Evolutionary conservation across 2,329 filamentous ascomycete genomes (phyloP).

Genomic region (Dothideomycetes sp.): DNA sequence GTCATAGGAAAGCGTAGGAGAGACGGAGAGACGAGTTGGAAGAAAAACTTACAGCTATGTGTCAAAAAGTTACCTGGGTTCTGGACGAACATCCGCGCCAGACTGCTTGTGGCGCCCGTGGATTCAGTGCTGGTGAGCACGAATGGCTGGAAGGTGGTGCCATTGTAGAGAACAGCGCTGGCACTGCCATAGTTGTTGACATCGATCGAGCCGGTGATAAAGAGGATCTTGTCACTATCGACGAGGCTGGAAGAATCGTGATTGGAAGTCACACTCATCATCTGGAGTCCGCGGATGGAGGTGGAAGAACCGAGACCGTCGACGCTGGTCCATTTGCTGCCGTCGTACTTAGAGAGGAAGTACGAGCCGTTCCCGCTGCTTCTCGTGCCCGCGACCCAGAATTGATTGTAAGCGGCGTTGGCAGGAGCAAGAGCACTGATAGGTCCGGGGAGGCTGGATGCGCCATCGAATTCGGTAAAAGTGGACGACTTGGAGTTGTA

Average conservation of each 20-base stretch:
- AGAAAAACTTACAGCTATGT: conserved; percentile 43
- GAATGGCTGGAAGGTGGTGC: conserved; percentile 66
- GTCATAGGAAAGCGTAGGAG: conserved; percentile 3
- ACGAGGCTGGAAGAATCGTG: conserved; percentile 58
- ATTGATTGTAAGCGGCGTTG: conserved; percentile 56
- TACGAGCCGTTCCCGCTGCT: conserved; percentile 50
- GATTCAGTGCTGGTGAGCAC: conserved; percentile 58
- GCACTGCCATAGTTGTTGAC: conserved; percentile 68
- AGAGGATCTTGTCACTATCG: conserved; percentile 55
- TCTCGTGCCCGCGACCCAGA: conserved; percentile 66
- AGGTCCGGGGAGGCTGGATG: conserved; percentile 62
- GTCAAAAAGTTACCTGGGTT: conserved; percentile 63
- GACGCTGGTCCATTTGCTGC: conserved; percentile 57
- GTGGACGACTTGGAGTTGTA: conserved; percentile 58
- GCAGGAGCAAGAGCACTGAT: conserved; percentile 66
- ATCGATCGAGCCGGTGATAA: conserved; percentile 75
- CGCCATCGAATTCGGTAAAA: conserved; percentile 55
- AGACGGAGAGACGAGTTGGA: background rate
- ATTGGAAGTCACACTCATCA: conserved; percentile 59
- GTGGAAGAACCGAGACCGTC: conserved; percentile 55
- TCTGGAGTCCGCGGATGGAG: conserved; percentile 66
- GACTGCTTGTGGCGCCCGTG: conserved; percentile 56
- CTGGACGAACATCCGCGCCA: conserved; percentile 76
- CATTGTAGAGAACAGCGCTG: conserved; percentile 81
- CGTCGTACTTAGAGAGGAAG: conserved; percentile 77